phyloP scores from a whole-genome alignment of 108 stramenopile genomes.

The Schizochytrium sp. region DNA sequence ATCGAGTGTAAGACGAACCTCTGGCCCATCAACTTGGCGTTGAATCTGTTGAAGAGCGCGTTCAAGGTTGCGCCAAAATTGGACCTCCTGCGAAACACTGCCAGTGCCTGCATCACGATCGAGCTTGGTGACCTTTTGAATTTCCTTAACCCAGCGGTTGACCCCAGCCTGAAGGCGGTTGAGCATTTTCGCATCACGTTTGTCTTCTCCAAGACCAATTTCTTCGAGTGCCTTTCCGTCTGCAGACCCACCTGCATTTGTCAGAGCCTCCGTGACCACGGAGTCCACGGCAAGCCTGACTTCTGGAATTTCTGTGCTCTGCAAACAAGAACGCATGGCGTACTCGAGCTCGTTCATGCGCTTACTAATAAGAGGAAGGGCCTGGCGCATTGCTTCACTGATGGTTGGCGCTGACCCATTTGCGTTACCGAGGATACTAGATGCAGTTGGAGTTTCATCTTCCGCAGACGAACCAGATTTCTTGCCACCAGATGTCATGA shows the following conservation, averaged over 20 bases:
- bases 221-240: conserved; percentile 28
- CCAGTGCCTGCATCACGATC: conserved; percentile 64
- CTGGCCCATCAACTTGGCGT: conserved; percentile 65
- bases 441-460: neutral
- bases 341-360: conserved; percentile 47
- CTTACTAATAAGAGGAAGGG: conserved; percentile 45
- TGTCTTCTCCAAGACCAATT: conserved; percentile 23
- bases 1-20: conserved; percentile 54
- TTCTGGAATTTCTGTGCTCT: conserved; percentile 59
- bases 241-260: neutral
- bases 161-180: conserved; percentile 66
- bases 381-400: conserved; percentile 42
- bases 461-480: neutral
- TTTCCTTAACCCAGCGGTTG: conserved; percentile 72
- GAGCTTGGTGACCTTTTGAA: conserved; percentile 71
- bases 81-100: conserved; percentile 71
- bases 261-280: conserved; percentile 32
- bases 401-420: neutral
- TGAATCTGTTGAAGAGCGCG: conserved; percentile 70
- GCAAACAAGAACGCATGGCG: conserved; percentile 53
- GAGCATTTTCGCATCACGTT: conserved; percentile 8
- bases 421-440: neutral
- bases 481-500: neutral
- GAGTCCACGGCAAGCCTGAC: conserved; percentile 43
- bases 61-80: conserved; percentile 71